Percentiles rank a stretch among this genome's conserved stretches.
Evolutionary conservation across 192 early-diverging fungal genomes (phyloP).

Genomic region (Backusella tarrabulga): DNA sequence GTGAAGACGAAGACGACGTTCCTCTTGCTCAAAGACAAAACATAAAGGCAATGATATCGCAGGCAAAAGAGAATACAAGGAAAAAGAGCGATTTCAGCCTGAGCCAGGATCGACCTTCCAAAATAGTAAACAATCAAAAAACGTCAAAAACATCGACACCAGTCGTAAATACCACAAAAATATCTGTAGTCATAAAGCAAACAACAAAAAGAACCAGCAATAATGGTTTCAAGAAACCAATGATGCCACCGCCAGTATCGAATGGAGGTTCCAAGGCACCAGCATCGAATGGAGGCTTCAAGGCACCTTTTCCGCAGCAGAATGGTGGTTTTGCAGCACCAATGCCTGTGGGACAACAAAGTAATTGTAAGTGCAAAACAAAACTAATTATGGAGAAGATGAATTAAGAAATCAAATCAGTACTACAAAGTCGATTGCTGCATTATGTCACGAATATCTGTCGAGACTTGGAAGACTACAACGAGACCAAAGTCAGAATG

Average conservation of each 20-base stretch:
- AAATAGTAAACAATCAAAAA: not conserved
- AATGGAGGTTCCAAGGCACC: not conserved
- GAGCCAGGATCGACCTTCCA: not conserved
- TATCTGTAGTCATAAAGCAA: not conserved
- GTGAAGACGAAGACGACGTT: constrained; percentile 11
- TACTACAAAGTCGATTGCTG: not conserved
- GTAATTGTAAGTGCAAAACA: not conserved
- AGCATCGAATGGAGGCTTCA: not conserved
- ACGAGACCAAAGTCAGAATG: not conserved
- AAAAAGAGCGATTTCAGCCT: not conserved
- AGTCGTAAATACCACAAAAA: not conserved
- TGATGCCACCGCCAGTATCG: not conserved
- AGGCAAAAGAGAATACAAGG: not conserved
- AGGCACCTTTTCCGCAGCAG: not conserved
- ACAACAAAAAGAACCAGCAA: not conserved
- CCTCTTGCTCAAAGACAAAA: not conserved
- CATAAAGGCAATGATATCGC: not conserved
- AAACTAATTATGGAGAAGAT: too few species aligned
- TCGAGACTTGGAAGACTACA: not conserved
- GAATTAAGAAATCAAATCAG: not conserved
- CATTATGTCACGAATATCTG: not conserved
- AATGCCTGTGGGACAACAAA: not conserved
- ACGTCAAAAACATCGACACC: not conserved
- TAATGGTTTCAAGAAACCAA: not conserved
- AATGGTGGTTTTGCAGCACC: not conserved